Base-by-base conservation (phyloP, 768 basidiomycete species). In the Amanita muscaria region DNA sequence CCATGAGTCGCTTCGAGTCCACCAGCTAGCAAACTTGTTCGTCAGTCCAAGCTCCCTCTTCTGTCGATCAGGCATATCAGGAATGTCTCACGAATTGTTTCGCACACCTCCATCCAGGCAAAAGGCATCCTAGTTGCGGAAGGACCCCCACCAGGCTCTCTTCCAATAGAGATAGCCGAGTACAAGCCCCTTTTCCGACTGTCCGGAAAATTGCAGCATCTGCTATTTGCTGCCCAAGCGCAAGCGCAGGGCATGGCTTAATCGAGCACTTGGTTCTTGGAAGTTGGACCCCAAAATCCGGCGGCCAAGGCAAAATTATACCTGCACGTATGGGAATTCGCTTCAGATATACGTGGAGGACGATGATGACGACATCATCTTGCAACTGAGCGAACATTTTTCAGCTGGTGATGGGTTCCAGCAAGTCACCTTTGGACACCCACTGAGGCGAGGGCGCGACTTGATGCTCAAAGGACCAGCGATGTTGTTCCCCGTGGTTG, bases 201-300 rank as follows among this genome's bases (percentile, higher is more conserved):
- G 32, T 60, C 59, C 37, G 57, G 56, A 16, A 69, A 64, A 11
- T 62, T 79, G 16, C 62, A 59, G 10, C 60, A 66, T 10, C 64
- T 73, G 9, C 57, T 72, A 22, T 59, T 65, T 7, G 51, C 69
- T 8, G 66, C 74, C 18, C 66, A 69, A 14, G 56, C 64, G 5
- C 70, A 68, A 75, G 30, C 69, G 84, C 23, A 68, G 81, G 8
- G 83, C 83, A 5, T 87, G 83, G 83, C 67, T 76, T 43, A 76
- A 75, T 49, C 65, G 71, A 27, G 67, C 69, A 15, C 66, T 74
- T 30, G 14, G 30, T 34, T 50, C 51, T 12, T 23, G 44, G n/a
- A n/a, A n/a, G n/a, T n/a, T n/a, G n/a, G 48, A 5, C 30, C 29
- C 18, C 41, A 30, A 29, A 23, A 11, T 29, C 30, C 12, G 31